Evolutionary conservation across 176 grass and related monocot genomes (phyloP).

Genomic region (Zoysia pacifica): DNA sequence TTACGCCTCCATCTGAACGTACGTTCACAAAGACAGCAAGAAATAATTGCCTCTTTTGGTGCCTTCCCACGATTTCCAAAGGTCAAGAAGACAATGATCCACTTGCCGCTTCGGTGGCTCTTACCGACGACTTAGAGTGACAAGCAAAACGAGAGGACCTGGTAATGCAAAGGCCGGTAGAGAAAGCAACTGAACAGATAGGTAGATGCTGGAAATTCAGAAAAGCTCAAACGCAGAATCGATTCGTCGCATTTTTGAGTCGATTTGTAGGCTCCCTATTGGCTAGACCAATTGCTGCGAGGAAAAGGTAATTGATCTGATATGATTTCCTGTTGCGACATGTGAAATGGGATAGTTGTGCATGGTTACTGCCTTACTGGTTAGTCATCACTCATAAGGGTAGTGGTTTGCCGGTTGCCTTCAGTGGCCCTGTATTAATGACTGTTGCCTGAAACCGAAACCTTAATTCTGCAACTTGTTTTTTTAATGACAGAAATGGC

Average conservation of each 20-base stretch:
- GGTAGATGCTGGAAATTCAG: conserved; percentile 21
- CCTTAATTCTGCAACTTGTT: not conserved
- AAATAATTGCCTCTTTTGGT: conserved; percentile 30
- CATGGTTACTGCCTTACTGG: not conserved
- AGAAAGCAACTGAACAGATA: conserved; percentile 4
- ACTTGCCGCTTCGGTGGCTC: conserved; percentile 37
- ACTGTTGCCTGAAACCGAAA: conserved; percentile 36
- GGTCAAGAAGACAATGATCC: conserved; percentile 37
- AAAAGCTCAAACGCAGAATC: not conserved
- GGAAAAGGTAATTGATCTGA: conserved; percentile 12
- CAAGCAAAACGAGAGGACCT: conserved; percentile 36
- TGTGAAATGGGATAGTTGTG: not conserved
- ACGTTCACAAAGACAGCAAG: not conserved
- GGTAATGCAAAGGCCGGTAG: not conserved
- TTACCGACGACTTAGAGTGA: conserved; percentile 10
- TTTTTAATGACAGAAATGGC: too few species aligned
- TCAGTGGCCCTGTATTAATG: conserved; percentile 26
- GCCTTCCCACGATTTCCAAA: conserved; percentile 45
- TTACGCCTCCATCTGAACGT: not conserved
- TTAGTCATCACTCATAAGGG: not conserved
- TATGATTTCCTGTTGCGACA: conserved; percentile 14
- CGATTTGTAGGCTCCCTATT: conserved; percentile 23
- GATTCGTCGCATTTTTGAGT: conserved; percentile 36
- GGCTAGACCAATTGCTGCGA: conserved; percentile 32
- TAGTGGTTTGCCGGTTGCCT: conserved; percentile 17